Evolutionary conservation across 176 grass and related monocot species (phyloP), one percentile per base, ranked within the genome.

Genomic region (Triticum dicoccoides): DNA sequence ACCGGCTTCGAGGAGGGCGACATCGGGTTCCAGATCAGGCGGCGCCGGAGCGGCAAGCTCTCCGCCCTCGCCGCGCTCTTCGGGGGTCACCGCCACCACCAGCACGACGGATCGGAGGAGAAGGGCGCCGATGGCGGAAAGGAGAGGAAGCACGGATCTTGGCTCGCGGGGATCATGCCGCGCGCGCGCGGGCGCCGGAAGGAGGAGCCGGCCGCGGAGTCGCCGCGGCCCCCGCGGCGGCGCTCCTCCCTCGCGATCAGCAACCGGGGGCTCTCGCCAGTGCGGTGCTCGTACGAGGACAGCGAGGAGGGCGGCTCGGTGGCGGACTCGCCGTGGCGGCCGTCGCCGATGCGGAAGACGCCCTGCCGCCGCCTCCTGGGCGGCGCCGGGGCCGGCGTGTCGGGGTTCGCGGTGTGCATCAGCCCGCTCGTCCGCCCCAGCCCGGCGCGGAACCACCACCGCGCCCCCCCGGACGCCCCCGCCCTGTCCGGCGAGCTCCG

Each of bases 391-490:
- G 75, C 80, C 41, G 89, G 78, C 18, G 70, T 91, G 5, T 94
- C 94, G 4, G 91, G 94, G 10, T 95, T 95, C 85, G 67, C 87
- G 8, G 85, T 95, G 62, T 98, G 89, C 87, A 83, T 95, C 75
- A 98, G 93, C 77, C 95, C 93, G 44, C 95, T 95, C 12, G 87
- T 93, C 12, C 65, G 95, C 15, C 91, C 91, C 76, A 76, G 79
- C 70, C 71, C 86, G 2, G 83, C 59, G 17, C 82, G 77, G 69
- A 91, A 78, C 80, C 92, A 78, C 80, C 92, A 29, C 76, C 96
- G 77, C 61, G 91, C 89, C 44, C 35, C 21, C 11, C 69, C 30
- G 69, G 83, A 67, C 52, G 85, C 63, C 34, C 15, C 77, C 49
- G 61, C 72, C 18, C 64, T 91, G 82, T 65, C 85, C n/a, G 68